A percentile compares a stretch with the other conserved stretches of the same genome.
Conservation (phyloP, 164 flowering plant genomes). For the Litsea cubeba region DNA sequence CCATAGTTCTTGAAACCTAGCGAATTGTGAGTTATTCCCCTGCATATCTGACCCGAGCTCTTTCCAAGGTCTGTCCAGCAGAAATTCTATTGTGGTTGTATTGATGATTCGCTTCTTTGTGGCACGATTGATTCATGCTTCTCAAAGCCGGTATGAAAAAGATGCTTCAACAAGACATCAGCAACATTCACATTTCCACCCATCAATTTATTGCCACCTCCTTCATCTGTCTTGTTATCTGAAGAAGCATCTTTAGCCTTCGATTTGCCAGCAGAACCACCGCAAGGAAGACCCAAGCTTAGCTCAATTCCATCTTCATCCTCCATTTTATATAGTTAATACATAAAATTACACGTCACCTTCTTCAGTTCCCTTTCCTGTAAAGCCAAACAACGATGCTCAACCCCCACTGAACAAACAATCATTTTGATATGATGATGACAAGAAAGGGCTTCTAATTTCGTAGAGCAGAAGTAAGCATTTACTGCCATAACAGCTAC, state of each 20-base stretch:
- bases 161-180: constrained; percentile 23
- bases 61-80: constrained; percentile 56
- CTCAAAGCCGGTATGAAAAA: constrained; percentile 39
- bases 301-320: constrained; percentile 82
- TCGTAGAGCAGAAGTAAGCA: neutral
- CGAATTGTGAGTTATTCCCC: constrained; percentile 15
- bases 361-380: neutral
- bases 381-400: neutral
- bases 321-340: constrained; percentile 47
- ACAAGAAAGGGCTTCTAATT: neutral
- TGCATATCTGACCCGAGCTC: constrained; percentile 24
- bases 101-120: constrained; percentile 32
- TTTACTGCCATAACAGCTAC: neutral
- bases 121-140: constrained; percentile 33
- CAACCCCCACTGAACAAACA: neutral
- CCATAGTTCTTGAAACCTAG: constrained; percentile 37
- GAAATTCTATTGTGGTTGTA: constrained; percentile 45
- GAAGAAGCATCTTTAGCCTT: constrained; percentile 48
- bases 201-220: constrained; percentile 38
- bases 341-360: neutral
- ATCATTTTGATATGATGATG: neutral
- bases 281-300: constrained; percentile 74
- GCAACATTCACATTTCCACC: constrained; percentile 42
- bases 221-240: constrained; percentile 48
- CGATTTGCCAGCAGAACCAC: constrained; percentile 53